Evolutionary conservation across 202 grass and related monocot species (phyloP), one percentile per base, ranked within the genome.

Genomic region (Hordeum pubiflorum): DNA sequence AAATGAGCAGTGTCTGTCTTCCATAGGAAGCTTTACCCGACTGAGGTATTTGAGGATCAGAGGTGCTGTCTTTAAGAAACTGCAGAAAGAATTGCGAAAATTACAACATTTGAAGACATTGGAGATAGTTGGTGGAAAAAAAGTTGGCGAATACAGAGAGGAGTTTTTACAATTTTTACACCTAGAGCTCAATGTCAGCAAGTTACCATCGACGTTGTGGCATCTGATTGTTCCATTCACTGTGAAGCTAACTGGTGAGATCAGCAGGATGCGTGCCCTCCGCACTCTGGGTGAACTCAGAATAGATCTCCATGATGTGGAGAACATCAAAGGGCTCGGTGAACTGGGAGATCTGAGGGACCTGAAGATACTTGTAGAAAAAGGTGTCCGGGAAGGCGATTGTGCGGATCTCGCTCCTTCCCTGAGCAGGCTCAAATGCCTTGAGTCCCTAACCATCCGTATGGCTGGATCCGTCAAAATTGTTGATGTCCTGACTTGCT

Each of bases 31-130:
- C 8, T 80, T 86, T 15, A 68, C 55, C 58, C 58, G 58, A 65
- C 10, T 86, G 20, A 75, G 59, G 8, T 86, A 80, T 9, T 14
- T 33, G 77, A 85, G 48, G 24, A 75, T 21, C 20, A 59, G 5
- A 2, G 71, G 81, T 0, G 10, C 68, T 29, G 0, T 0, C 0
- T 44, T 12, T 23, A 1, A 54, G 18, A 29, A 41, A 43, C 1
- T 80, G 61, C 34, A 15, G 9, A 14, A 21, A 9, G 15, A 84
- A 10, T 1, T 80, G 46, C 20, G 0, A 5, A 60, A 32, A 12
- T 40, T 84, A 17, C 0, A 62, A 41, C 50, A 84, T 10, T 31
- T 78, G 36, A 14, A 34, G 38, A 83, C 80, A 13, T 39, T 75
- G 44, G 81, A 75, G 2, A 12, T 63, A 55, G 63, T 37, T 0